Base-by-base conservation (phyloP, 208 protist genomes). In the Crithidia thermophila region DNA sequence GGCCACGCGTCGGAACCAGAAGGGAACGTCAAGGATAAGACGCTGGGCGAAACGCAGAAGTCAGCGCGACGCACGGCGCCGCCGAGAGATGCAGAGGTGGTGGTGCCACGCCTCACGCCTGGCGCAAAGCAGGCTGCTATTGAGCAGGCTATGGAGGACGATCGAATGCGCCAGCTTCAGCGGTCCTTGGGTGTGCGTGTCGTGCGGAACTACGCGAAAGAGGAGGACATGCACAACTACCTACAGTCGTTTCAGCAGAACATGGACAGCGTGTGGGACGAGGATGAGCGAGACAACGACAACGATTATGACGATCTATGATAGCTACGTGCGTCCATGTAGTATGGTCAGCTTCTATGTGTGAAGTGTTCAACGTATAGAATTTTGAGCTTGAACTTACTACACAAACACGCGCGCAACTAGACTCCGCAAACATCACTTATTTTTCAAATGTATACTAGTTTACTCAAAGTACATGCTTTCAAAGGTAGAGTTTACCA, bases 201-300 rank as follows among this genome's bases (percentile, higher is more conserved):
- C 0, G 66, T 84, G 57, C 66, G 57, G 36, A 68, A 73, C 55
- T 84, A 67, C 50, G 73, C 72, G 4, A 56, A 68, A 7, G 72
- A 83, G 51, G 52, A 47, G 10, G 78, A 84, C 52, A 75, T 68
- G 47, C 59, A 43, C 13, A 46, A 73, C 18, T 84, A 79, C 60
- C 51, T 84, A 27, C 36, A 49, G 20, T 46, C 49, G 49, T 69
- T 49, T 56, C 64, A 63, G 43, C 20, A 31, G 16, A 71, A 71
- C 31, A 53, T 65, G 56, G 63, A 50, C 50, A 60, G 56, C 31
- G 30, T 70, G 21, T 14, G 64, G n/a, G 45, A 51, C 30, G 52
- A 57, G 3, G 56, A 57, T 8, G 53, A 28, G 2, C 23, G 18
- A 36, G n/a, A 8, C 34, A 43, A 10, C 39, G 13, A 10, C 39